Evolutionary conservation across 208 protist genomes (phyloP).

Genomic region (Herpetomonas tarakana): DNA sequence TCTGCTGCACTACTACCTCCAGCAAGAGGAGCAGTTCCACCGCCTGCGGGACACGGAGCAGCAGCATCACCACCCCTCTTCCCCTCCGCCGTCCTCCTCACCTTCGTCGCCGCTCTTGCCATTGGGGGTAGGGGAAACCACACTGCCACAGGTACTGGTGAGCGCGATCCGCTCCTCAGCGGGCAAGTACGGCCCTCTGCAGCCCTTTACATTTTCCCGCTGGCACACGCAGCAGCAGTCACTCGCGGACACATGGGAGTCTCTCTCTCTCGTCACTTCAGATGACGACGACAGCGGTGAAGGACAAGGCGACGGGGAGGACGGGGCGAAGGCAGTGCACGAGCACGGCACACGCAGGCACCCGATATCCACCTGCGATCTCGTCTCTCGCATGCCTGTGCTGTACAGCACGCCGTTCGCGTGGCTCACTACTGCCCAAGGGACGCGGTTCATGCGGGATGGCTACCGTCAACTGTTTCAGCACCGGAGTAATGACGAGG

Average conservation of each 20-base stretch:
- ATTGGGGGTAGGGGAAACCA: not conserved
- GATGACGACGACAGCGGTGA: too few relatives aligned
- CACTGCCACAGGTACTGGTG: not conserved
- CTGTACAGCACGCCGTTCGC: too few relatives aligned
- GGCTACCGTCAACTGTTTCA: too few relatives aligned
- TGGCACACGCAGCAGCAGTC: not conserved
- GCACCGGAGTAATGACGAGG: too few relatives aligned
- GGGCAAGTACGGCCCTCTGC: slow-evolving; percentile 12
- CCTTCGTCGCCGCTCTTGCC: not conserved
- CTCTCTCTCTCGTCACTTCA: not conserved
- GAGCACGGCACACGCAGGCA: too few relatives aligned
- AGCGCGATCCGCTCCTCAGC: slow-evolving; percentile 8
- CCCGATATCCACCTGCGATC: too few relatives aligned
- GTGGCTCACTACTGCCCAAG: too few relatives aligned
- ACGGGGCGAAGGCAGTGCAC: too few relatives aligned
- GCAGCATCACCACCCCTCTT: not conserved
- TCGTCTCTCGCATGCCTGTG: too few relatives aligned
- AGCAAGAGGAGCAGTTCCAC: not conserved
- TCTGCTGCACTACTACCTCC: not conserved
- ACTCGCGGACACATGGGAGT: not conserved
- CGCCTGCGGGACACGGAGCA: not conserved
- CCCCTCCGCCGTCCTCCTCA: not conserved
- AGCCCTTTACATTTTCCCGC: slow-evolving; percentile 7
- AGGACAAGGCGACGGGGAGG: too few relatives aligned
- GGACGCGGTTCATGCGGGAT: too few relatives aligned